Conservation (phyloP, 345 rosid genomes). For the Bruguiera gymnorhiza region DNA sequence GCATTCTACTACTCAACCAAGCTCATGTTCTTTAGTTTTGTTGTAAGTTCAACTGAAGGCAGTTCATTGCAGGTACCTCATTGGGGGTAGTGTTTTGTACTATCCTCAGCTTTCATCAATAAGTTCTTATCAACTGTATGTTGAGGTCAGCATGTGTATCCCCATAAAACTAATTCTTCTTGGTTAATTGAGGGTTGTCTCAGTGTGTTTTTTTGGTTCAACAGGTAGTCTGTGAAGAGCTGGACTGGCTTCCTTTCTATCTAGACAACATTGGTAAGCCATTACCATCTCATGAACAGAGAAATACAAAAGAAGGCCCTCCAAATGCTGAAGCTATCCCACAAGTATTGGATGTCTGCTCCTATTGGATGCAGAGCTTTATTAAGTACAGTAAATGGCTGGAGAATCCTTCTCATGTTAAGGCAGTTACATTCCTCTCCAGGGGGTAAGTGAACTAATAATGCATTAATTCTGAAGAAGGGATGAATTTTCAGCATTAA, state of each 20-base stretch:
- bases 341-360: conserved; percentile 64
- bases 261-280: conserved; percentile 37
- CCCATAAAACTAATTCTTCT: conserved; percentile 15
- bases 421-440: conserved; percentile 83
- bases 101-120: conserved; percentile 95
- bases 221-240: conserved; percentile 94
- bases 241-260: conserved; percentile 90
- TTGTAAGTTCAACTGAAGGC: conserved; percentile 7
- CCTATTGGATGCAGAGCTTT: conserved; percentile 92
- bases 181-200: conserved; percentile 12
- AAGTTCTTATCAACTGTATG: conserved; percentile 92
- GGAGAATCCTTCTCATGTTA: conserved; percentile 78
- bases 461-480: conserved; percentile 4
- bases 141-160: conserved; percentile 63
- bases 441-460: conserved; percentile 55
- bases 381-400: conserved; percentile 95
- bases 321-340: conserved; percentile 78
- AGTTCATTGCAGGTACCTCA: conserved; percentile 57
- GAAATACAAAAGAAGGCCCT: conserved; percentile 52
- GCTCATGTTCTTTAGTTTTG: conserved; percentile 15
- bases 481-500: conserved; percentile 9
- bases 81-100: conserved; percentile 88
- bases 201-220: conserved; percentile 19
- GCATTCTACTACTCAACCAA: not conserved
- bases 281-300: conserved; percentile 54